Conservation (phyloP, 495 filamentous ascomycete genomes). For the Acidiella bohemica region DNA sequence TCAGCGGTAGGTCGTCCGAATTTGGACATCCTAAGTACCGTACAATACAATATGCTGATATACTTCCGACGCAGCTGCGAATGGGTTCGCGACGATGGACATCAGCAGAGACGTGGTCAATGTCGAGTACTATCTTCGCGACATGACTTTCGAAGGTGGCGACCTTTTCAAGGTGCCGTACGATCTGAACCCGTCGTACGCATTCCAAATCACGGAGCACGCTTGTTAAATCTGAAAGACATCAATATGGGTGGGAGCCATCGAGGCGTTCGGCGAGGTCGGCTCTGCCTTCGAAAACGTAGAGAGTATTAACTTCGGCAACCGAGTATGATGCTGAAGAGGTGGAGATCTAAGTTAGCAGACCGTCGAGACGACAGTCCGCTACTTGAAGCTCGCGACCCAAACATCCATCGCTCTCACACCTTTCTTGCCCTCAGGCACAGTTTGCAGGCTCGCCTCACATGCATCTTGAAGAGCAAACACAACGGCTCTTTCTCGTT, state of each 20-base stretch:
- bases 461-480: too few species aligned
- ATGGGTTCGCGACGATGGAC: conserved; percentile 4
- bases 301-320: neutral
- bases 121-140: conserved; percentile 3
- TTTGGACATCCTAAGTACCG: neutral
- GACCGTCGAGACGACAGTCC: neutral
- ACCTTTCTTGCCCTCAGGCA: too few species aligned
- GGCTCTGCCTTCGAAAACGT: neutral
- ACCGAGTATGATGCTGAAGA: neutral
- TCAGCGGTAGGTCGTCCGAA: neutral
- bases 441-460: too few species aligned
- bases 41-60: neutral
- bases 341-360: neutral
- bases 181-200: conserved; percentile 3
- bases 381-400: neutral
- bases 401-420: too few species aligned
- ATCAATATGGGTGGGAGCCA: neutral
- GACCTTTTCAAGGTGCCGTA: conserved; percentile 1
- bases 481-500: too few species aligned
- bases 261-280: too few species aligned
- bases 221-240: neutral
- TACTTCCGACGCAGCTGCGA: conserved; percentile 1
- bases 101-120: conserved; percentile 3
- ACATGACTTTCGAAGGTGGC: conserved; percentile 3
- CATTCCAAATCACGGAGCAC: conserved; percentile 3